Conservation (phyloP, 1,284 basidiomycete species). For the Fistulinella staudtii region DNA sequence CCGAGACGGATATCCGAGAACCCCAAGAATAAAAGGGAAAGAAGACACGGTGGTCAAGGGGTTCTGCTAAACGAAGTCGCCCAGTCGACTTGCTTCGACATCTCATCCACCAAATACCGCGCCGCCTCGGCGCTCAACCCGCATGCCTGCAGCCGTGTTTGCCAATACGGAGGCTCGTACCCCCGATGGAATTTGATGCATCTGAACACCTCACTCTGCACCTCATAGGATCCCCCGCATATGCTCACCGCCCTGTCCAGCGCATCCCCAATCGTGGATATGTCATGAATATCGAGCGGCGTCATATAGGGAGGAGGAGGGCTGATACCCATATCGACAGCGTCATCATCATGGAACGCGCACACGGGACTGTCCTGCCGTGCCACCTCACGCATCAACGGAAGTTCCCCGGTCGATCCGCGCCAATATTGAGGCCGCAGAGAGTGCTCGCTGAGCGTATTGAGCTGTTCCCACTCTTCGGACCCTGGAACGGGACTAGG, state of each 20-base stretch:
- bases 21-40: not conserved
- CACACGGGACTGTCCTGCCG: constrained; percentile 26
- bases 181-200: constrained; percentile 24
- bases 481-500: constrained; percentile 17
- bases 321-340: constrained; percentile 5
- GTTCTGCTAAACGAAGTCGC: constrained; percentile 1
- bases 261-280: constrained; percentile 12
- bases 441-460: constrained; percentile 3
- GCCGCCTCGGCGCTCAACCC: constrained; percentile 18
- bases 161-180: constrained; percentile 31
- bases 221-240: constrained; percentile 15
- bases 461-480: constrained; percentile 10
- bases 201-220: constrained; percentile 19
- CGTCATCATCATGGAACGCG: constrained; percentile 5
- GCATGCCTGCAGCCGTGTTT: constrained; percentile 21
- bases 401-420: not conserved
- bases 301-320: constrained; percentile 20
- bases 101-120: constrained; percentile 23
- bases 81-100: constrained; percentile 30
- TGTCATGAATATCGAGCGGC: constrained; percentile 1
- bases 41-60: not conserved
- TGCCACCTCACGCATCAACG: constrained; percentile 9
- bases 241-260: constrained; percentile 22
- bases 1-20: not conserved
- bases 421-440: constrained; percentile 12